Evolutionary conservation across 352 stramenopile genomes (phyloP).

Genomic region (Globisporangium nodosum): DNA sequence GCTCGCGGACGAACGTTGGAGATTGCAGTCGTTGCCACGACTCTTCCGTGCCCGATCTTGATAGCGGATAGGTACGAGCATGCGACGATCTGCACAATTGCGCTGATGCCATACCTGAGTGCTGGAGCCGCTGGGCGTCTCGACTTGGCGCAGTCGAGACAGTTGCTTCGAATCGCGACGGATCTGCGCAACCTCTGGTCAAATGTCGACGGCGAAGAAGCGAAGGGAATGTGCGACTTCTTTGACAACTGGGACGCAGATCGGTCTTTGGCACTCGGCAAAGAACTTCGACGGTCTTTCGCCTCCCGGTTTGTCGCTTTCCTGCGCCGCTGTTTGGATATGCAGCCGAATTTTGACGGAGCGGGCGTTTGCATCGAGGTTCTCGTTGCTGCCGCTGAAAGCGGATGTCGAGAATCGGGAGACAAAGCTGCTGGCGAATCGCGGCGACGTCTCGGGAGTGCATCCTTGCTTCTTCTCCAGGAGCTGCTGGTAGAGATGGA

Average conservation of each 20-base stretch:
- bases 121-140: neutral
- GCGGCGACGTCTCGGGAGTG: neutral
- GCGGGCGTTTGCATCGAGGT: slow-evolving; percentile 29
- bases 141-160: neutral
- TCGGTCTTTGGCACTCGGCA: neutral
- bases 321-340: neutral
- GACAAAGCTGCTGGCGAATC: slow-evolving; percentile 3
- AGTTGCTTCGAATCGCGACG: neutral
- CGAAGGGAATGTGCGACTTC: neutral
- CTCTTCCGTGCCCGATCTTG: slow-evolving; percentile 30
- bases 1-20: slow-evolving; percentile 11
- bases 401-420: neutral
- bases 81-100: slow-evolving; percentile 34
- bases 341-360: slow-evolving; percentile 1
- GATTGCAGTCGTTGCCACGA: slow-evolving; percentile 18
- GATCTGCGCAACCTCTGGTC: slow-evolving; percentile 11
- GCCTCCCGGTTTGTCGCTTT: slow-evolving; percentile 2
- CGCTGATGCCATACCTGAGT: slow-evolving; percentile 29
- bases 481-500: slow-evolving; percentile 30
- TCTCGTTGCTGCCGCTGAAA: slow-evolving; percentile 18
- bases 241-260: neutral
- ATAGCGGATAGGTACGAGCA: slow-evolving; percentile 28
- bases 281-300: slow-evolving; percentile 1
- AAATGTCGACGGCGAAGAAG: slow-evolving; percentile 1
- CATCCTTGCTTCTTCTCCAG: slow-evolving; percentile 28